Conservation (phyloP, 345 rosid species). For the Iberis pinnata region DNA sequence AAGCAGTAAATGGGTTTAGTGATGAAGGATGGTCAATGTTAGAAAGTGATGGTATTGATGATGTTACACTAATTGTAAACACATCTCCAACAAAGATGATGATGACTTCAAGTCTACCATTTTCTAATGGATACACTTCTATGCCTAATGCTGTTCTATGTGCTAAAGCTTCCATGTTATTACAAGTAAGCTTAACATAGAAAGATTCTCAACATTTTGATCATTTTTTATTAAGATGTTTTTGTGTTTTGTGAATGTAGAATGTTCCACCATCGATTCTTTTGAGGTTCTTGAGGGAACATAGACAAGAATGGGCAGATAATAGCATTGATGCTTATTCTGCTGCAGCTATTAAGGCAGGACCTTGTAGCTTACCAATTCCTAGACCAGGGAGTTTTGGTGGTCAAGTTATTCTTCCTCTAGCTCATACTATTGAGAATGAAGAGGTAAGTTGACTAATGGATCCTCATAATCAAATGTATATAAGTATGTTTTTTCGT, state of each 20-base stretch:
- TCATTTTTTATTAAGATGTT: background rate
- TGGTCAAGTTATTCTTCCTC: slow-evolving; percentile 91
- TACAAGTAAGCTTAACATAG: slow-evolving; percentile 55
- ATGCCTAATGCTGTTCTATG: slow-evolving; percentile 70
- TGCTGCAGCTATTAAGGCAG: slow-evolving; percentile 82
- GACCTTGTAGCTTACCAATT: slow-evolving; percentile 77
- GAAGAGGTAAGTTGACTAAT: slow-evolving; percentile 59
- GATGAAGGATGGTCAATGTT: slow-evolving; percentile 94
- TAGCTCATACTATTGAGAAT: slow-evolving; percentile 90
- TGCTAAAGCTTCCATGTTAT: slow-evolving; percentile 95
- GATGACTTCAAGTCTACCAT: slow-evolving; percentile 59
- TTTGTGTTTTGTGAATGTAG: slow-evolving; percentile 37
- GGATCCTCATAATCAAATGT: background rate
- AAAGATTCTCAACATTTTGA: background rate
- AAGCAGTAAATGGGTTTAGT: slow-evolving; percentile 85
- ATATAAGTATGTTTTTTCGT: background rate
- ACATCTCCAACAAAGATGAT: slow-evolving; percentile 80
- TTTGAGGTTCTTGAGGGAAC: slow-evolving; percentile 84
- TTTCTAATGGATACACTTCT: slow-evolving; percentile 59
- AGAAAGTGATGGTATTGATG: slow-evolving; percentile 92
- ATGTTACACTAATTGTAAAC: slow-evolving; percentile 84
- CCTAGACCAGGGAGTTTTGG: slow-evolving; percentile 74
- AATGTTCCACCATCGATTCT: slow-evolving; percentile 95
- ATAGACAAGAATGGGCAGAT: slow-evolving; percentile 98
- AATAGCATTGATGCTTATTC: slow-evolving; percentile 86